Base-by-base conservation (phyloP, 768 basidiomycete species). In the Boletus barrowsii region DNA sequence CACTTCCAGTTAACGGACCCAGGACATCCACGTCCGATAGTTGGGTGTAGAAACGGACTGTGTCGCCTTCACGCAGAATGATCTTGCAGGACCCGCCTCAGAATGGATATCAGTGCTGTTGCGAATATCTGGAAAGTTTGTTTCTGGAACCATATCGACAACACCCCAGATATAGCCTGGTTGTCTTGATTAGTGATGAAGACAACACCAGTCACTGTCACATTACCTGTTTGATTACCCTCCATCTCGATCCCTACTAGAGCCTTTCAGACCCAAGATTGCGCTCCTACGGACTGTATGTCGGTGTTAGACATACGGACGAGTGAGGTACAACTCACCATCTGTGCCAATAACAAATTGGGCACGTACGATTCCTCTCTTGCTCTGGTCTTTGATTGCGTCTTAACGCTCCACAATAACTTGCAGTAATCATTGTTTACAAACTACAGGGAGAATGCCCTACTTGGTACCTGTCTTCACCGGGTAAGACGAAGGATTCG, bases 151-250 rank as follows among this genome's bases (percentile, higher is more conserved):
- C 51, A 83, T 73, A 66, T 90, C 90, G 14, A 92, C 70, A 3
- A 93, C 90, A 4, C 91, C 90, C 91, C 91, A 93, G 22, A 92
- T 77, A 53, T 80, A 86, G 47, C 90, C 84, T 71, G 75, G 77
- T 43, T 18, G 17, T 17, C 30, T 42, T 24, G 11, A 39, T 56
- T 11, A 56, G 40, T 8, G 11, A 46, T 29, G 49, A 47, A 18
- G 4, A 42, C 7, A 41, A 2, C 17, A 42, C 22, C 43, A 30
- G 20, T 7, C 15, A 17, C 37, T 39, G 10, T 15, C 14, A 11
- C 6, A 33, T 61, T 54, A 71, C 79, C 78, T 15, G 73, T 77
- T 62, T 72, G 73, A 59, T 80, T 76, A 20, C 79, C 79, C 33
- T 75, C 68, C 72, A 80, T 78, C 15, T 69, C 54, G 17, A 79